phyloP scores from a whole-genome alignment of 768 basidiomycete genomes.

The Leucogyrophana mollusca region DNA sequence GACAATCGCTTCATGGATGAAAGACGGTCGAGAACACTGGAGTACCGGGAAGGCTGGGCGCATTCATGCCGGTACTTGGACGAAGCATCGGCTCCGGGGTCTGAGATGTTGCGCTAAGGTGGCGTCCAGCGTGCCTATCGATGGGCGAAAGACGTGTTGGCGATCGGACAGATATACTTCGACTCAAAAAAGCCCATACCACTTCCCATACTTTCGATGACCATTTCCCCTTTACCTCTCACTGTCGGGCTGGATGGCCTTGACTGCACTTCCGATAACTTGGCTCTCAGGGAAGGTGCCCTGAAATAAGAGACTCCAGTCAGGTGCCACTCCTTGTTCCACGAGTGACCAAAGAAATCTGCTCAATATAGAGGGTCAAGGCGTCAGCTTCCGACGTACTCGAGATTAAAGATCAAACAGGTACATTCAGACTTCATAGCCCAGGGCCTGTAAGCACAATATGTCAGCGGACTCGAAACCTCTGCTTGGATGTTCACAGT shows the following conservation, averaged over 20 bases:
- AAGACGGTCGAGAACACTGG: neutral
- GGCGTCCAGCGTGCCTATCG: conserved; percentile 6
- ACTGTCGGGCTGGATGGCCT: no score
- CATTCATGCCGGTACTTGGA: no score
- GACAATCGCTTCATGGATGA: neutral
- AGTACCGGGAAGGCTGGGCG: no score
- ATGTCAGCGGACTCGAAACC: conserved; percentile 1
- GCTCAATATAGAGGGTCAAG: neutral
- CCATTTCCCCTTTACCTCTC: no score
- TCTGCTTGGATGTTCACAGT: neutral
- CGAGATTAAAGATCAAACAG: neutral
- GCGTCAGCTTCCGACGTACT: neutral
- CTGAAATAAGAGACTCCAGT: no score
- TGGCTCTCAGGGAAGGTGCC: no score
- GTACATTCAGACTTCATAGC: conserved; percentile 11
- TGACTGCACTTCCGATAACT: no score
- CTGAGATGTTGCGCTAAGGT: neutral
- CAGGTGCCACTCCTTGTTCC: no score
- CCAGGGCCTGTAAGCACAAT: conserved; percentile 2
- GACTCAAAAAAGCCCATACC: no score
- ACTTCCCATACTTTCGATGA: no score
- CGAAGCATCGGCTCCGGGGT: neutral
- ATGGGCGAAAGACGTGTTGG: no score
- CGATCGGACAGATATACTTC: conserved; percentile 3
- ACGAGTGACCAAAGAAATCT: no score